These are phyloP conservation scores for Termitomyces sp. DNA, from an alignment of 768 basidiomycete species.

Conservation along the genomic window DNA sequence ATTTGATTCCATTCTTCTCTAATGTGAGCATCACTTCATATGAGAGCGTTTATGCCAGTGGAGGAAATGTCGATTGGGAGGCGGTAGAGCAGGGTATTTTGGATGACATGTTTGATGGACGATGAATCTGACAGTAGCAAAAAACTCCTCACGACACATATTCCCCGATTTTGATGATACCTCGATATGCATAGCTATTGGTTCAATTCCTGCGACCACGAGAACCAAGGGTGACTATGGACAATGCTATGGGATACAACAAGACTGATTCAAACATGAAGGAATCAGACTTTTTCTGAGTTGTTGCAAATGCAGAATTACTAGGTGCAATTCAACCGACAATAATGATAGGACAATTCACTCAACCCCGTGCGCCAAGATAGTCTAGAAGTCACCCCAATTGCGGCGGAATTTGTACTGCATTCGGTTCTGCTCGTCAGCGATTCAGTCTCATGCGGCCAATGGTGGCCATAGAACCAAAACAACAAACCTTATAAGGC, in stretches of 20 bases:
- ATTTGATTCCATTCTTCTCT: constrained; percentile 88
- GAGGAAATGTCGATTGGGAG: constrained; percentile 83
- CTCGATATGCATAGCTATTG: constrained; percentile 2
- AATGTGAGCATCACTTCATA: constrained; percentile 84
- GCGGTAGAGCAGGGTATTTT: constrained; percentile 77
- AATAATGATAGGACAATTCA: constrained; percentile 3
- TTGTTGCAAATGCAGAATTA: background rate
- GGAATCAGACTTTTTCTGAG: background rate
- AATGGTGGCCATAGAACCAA: background rate
- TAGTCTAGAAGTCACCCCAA: constrained; percentile 77
- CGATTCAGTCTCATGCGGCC: constrained; percentile 19
- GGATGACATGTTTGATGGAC: constrained; percentile 88
- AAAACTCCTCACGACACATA: constrained; percentile 3
- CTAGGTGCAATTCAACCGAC: background rate
- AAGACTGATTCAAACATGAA: background rate
- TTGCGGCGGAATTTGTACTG: constrained; percentile 88
- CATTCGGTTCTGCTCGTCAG: constrained; percentile 54
- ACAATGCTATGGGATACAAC: background rate
- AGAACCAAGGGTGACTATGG: background rate
- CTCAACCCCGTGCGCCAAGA: background rate
- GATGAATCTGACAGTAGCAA: constrained; percentile 28
- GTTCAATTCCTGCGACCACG: background rate
- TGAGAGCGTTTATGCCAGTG: constrained; percentile 83
- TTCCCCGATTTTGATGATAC: constrained; percentile 13
- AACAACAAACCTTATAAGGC: constrained; percentile 74